Evolutionary conservation across 768 basidiomycete genomes (phyloP).

Genomic region (Pleurotus salmoneostramineus): DNA sequence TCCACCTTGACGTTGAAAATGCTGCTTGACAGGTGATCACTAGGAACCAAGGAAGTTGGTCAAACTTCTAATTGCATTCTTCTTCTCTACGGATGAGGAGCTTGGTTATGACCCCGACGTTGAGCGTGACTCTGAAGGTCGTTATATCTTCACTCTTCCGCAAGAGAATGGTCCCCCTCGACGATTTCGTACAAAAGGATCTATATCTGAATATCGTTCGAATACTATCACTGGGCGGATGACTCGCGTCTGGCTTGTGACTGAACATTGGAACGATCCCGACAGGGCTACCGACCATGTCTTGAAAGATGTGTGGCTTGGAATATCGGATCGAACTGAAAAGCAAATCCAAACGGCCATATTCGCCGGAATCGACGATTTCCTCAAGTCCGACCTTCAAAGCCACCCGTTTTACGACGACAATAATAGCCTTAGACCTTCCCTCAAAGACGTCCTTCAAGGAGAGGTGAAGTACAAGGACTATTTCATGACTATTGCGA

Average conservation of each 20-base stretch:
- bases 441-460: not conserved
- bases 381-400: not conserved
- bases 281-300: not conserved
- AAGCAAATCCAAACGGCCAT: constrained; percentile 13
- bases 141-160: not conserved
- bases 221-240: constrained; percentile 7
- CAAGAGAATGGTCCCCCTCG: not conserved
- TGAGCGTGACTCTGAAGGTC: not conserved
- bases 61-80: constrained; percentile 14
- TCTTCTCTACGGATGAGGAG: constrained; percentile 13
- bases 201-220: not conserved
- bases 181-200: not conserved
- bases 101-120: constrained; percentile 12
- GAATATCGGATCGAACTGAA: constrained; percentile 7
- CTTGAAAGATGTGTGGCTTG: constrained; percentile 18
- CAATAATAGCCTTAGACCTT: not conserved
- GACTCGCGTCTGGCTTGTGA: constrained; percentile 12
- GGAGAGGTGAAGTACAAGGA: not conserved
- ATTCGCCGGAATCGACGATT: constrained; percentile 3
- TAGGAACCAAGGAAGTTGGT: constrained; percentile 14
- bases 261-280: constrained; percentile 1
- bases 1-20: not conserved
- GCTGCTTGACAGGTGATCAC: not conserved
- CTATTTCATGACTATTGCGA: not conserved
- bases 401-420: not conserved